Evolutionary conservation across 257 asterid genomes (phyloP), one percentile per base, ranked within the genome.

Genomic region (Eucommia ulmoides): DNA sequence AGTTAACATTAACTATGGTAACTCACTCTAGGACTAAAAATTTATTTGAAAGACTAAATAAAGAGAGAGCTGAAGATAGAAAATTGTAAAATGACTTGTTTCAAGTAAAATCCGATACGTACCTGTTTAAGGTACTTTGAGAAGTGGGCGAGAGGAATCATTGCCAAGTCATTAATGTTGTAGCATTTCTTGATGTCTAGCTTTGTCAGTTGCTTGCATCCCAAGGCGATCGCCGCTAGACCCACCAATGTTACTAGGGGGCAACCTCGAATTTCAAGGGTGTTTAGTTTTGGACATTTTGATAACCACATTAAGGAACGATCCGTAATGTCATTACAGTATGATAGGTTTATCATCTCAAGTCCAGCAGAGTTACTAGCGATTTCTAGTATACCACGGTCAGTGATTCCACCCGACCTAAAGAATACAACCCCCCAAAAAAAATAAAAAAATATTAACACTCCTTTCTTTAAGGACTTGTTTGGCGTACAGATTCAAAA

Each of bases 201-300:
- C 15, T 33, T 22, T 1, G 50, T 33, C 2, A 71, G 60, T 26
- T 63, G 53, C 54, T 47, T 67, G 22, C 74, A 66, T 48, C 56
- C 62, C 49, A 8, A 23, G 11, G 71, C 65, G 45, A 59, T 41
- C 22, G 71, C 67, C 2, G 71, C 24, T 20, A 72, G 25, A 12
- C 74, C 74, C 0, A 14, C 25, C 2, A 74, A 72, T 24, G 74
- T 55, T 41, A 71, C 29, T 22, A 25, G 45, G 23, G 64, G 60
- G 45, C 78, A 63, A 1, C 78, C 78, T 51, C 74, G 68, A n/a
- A 55, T 71, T 56, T 66, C 74, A 20, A 71, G 65, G 3, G 50
- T 49, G 26, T 49, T 62, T 49, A 71, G 38, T 12, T 24, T 47
- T 11, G 18, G 24, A 22, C 70, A 71, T 35, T 33, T 48, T 2